phyloP scores from a whole-genome alignment of 768 basidiomycete species.

The Russula abietina region DNA sequence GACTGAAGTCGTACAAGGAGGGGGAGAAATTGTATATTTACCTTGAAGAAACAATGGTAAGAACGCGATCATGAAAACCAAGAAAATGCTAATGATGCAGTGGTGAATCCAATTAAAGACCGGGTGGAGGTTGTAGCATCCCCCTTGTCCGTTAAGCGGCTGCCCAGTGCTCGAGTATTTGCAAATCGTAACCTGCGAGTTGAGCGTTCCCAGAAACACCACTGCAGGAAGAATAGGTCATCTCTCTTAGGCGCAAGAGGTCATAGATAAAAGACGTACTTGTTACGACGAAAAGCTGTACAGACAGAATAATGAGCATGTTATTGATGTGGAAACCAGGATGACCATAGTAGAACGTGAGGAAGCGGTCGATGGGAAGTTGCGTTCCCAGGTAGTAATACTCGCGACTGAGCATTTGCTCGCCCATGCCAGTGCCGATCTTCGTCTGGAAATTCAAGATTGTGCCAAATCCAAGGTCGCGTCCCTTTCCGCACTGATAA shows the following conservation, averaged over 20 bases:
- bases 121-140: conserved; percentile 91
- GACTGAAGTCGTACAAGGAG: background rate
- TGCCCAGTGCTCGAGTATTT: conserved; percentile 65
- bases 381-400: conserved; percentile 99
- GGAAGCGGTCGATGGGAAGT: conserved; percentile 94
- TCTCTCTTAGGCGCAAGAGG: background rate
- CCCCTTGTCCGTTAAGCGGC: conserved; percentile 69
- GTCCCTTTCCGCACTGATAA: conserved; percentile 97
- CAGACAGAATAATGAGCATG: conserved; percentile 95
- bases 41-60: conserved; percentile 93
- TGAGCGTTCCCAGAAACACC: conserved; percentile 92
- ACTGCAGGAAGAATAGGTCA: conserved; percentile 42
- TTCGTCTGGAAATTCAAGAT: conserved; percentile 99
- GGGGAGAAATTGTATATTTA: conserved; percentile 31
- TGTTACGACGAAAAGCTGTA: conserved; percentile 91
- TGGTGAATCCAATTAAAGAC: conserved; percentile 94
- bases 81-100: conserved; percentile 95
- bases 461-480: conserved; percentile 97
- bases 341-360: conserved; percentile 99
- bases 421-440: conserved; percentile 99
- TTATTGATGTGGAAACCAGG: conserved; percentile 99
- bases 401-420: conserved; percentile 98
- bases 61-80: conserved; percentile 98
- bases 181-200: conserved; percentile 75
- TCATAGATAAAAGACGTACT: conserved; percentile 44